Base-by-base conservation (phyloP, 257 asterid species). In the Nicotiana attenuata region DNA sequence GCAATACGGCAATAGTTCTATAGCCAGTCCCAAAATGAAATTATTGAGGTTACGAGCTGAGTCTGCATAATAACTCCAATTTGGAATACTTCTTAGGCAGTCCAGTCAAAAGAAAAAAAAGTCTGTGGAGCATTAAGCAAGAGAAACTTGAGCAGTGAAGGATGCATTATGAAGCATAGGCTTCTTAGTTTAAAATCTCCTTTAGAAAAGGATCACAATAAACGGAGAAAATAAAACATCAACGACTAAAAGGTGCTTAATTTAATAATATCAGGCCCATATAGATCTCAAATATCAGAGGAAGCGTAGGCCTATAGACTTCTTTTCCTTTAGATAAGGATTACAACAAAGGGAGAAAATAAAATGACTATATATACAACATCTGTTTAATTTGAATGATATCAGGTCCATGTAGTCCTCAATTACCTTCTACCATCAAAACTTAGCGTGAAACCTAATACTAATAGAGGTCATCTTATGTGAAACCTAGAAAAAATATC, bases 101-200 rank as follows among this genome's bases (percentile, higher is more conserved):
- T 73, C 15, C 0, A 73, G 78, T 60, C 78, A 45, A 71, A 71
- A 45, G 33, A 69, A 41, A 69, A 14, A 73, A 14, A 73, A 47
- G 16, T 14, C 47, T 14, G 10, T 16, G 64, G 45, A 50, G 45
- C 80, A 75, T 50, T 75, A 52, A 52, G 80, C 80, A 75, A 50
- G 26, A 75, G 80, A 52, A 75, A 75, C 80, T 75, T 75, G 16
- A 15, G 80, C 47, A 26, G 41, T 75, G 45, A 50, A 52, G 52
- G 7, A 73, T 24, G 24, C 1, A 50, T 24, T 60, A 24, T 75
- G 80, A 75, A 16, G 26, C 64, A 26, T 50, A 6, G 64, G 45
- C 38, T 75, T 75, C 26, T 16, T 0, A 75, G 52, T 26, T 75
- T 75, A 15, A 47, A 41, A 3, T 75, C 45, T 50, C 16, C 9